phyloP scores from a whole-genome alignment of 805 yeast genomes.

The Kluyveromyces aestuarii region DNA sequence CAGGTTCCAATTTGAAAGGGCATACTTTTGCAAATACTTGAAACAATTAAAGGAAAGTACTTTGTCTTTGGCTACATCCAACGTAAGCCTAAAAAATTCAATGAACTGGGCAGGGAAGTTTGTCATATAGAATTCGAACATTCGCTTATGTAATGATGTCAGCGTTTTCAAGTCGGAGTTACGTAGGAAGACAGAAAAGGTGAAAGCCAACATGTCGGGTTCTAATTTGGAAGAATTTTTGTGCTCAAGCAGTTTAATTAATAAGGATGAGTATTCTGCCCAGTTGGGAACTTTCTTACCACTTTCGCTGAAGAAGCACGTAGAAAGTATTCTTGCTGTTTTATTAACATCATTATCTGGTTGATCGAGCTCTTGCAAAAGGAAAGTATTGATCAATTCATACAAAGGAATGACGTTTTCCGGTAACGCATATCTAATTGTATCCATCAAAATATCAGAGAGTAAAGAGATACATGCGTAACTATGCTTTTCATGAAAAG shows the following conservation, averaged over 20 bases:
- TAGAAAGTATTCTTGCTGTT: constrained; percentile 34
- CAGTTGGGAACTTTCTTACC: constrained; percentile 56
- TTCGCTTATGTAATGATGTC: constrained; percentile 36
- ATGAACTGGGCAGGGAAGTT: constrained; percentile 38
- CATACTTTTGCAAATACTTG: constrained; percentile 39
- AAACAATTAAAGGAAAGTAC: constrained; percentile 34
- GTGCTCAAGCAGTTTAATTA: constrained; percentile 8
- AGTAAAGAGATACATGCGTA: constrained; percentile 33
- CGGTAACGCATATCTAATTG: constrained; percentile 43
- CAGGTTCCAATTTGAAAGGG: constrained; percentile 35
- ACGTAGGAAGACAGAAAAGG: constrained; percentile 44
- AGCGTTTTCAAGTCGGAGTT: constrained; percentile 42
- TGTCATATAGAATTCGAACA: constrained; percentile 34
- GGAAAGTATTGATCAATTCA: constrained; percentile 19
- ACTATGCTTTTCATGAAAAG: constrained; percentile 5
- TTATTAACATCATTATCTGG: constrained; percentile 19
- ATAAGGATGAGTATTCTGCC: constrained; percentile 22
- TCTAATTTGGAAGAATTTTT: constrained; percentile 2
- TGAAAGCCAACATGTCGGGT: constrained; percentile 32
- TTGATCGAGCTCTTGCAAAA: constrained; percentile 11
- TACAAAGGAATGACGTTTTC: constrained; percentile 42
- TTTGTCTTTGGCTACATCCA: constrained; percentile 36
- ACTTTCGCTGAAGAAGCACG: constrained; percentile 57
- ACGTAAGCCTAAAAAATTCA: constrained; percentile 30
- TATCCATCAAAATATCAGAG: constrained; percentile 48